Conservation (phyloP, 805 yeast species). For the Candida vaughaniae region DNA sequence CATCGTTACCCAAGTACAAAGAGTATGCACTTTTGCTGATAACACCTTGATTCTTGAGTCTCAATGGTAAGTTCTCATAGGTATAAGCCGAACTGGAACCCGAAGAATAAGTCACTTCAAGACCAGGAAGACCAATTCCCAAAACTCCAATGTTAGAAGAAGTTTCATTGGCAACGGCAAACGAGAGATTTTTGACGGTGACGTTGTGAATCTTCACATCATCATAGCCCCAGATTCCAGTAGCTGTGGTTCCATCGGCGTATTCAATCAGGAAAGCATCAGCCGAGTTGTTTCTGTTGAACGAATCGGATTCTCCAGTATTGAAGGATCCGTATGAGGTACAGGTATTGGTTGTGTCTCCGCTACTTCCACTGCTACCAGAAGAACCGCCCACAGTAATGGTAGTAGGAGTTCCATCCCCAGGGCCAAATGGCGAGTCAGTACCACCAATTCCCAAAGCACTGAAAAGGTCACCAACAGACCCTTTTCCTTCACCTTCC, state of each 20-base stretch:
- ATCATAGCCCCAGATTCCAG: constrained; percentile 64
- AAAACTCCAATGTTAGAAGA: constrained; percentile 69
- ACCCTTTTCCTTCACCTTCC: constrained; percentile 6
- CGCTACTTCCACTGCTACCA: constrained; percentile 3
- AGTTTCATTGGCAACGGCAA: constrained; percentile 72
- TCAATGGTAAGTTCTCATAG: constrained; percentile 41
- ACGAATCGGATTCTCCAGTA: constrained; percentile 31
- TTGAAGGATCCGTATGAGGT: constrained; percentile 8
- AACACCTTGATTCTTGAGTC: constrained; percentile 29
- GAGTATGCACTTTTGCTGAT: constrained; percentile 36
- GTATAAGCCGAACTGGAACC: constrained; percentile 15
- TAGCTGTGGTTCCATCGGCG: constrained; percentile 49
- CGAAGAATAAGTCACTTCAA: constrained; percentile 55
- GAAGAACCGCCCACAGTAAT: constrained; percentile 42
- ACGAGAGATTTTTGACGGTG: constrained; percentile 50
- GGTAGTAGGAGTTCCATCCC: constrained; percentile 30
- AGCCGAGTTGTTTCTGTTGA: constrained; percentile 40
- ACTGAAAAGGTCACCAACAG: constrained; percentile 6
- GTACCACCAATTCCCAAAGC: constrained; percentile 3
- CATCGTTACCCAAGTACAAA: constrained; percentile 30
- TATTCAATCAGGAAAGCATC: constrained; percentile 42
- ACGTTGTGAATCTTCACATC: constrained; percentile 50
- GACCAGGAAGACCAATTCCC: constrained; percentile 68
- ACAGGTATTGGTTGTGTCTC: constrained; percentile 6
- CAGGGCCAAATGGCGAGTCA: neutral